A percentile compares a stretch with the other conserved stretches of the same genome.
Conservation (phyloP, 2,329 filamentous ascomycete genomes). For the Coniochaeta pulveracea region DNA sequence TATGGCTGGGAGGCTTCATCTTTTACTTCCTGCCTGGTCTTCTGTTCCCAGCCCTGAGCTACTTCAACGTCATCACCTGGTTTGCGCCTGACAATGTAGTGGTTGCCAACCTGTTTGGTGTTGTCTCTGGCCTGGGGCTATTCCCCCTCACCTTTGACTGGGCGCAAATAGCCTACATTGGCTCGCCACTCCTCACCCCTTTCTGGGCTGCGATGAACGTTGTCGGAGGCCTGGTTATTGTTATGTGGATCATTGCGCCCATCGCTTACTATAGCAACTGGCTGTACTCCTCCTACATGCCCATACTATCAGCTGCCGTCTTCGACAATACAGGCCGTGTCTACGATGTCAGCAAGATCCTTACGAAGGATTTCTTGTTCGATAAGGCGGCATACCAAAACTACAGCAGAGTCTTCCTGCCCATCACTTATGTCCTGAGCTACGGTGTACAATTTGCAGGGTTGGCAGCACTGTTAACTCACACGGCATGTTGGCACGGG, state of each 20-base stretch:
- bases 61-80: conserved; percentile 85
- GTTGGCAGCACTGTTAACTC: conserved; percentile 66
- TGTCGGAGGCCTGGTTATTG: conserved; percentile 64
- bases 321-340: conserved; percentile 75
- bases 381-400: conserved; percentile 63
- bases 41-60: conserved; percentile 73
- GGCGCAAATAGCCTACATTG: conserved; percentile 83
- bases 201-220: conserved; percentile 85
- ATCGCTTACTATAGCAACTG: conserved; percentile 72
- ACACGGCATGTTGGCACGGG: conserved; percentile 77
- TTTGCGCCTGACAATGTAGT: conserved; percentile 80
- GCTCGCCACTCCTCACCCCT: conserved; percentile 70
- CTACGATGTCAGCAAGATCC: conserved; percentile 71
- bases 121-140: conserved; percentile 71
- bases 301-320: conserved; percentile 72
- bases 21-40: conserved; percentile 84
- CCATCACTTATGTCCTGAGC: conserved; percentile 78
- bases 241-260: conserved; percentile 78
- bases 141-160: conserved; percentile 86
- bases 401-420: conserved; percentile 78
- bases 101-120: conserved; percentile 75
- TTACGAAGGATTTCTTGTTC: conserved; percentile 69
- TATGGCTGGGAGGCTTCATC: conserved; percentile 58
- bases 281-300: conserved; percentile 75
- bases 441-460: conserved; percentile 82